Conservation (phyloP, 2,329 filamentous ascomycete genomes). For the Penicillium sp. region DNA sequence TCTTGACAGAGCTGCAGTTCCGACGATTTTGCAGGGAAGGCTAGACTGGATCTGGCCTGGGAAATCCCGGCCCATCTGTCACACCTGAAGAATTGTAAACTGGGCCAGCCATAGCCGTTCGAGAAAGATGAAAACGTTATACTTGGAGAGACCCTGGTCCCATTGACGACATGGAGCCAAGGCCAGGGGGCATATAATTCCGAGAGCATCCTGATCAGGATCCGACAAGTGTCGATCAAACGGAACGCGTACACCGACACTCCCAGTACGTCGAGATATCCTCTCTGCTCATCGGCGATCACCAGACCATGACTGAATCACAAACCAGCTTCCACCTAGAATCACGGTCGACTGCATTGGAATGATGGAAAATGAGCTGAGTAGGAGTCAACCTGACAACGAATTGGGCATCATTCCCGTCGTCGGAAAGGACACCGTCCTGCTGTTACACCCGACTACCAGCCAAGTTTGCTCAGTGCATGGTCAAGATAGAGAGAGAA, state of each 20-base stretch:
- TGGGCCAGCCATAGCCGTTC: constrained; percentile 7
- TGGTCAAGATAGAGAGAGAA: background rate
- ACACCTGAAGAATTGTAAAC: constrained; percentile 4
- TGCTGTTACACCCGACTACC: background rate
- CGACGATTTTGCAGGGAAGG: background rate
- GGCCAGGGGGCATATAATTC: background rate
- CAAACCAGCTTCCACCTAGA: constrained; percentile 11
- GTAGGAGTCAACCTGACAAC: background rate
- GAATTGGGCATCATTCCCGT: background rate
- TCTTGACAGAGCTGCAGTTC: background rate
- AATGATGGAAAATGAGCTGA: background rate
- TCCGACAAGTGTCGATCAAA: background rate
- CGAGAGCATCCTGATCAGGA: background rate
- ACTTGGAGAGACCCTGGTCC: background rate
- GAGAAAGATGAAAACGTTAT: background rate
- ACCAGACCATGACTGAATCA: constrained; percentile 4
- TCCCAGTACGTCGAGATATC: background rate
- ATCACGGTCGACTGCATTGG: constrained; percentile 6
- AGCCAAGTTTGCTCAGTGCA: background rate
- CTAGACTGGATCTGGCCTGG: background rate
- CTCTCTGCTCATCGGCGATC: background rate
- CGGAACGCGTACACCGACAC: constrained; percentile 5
- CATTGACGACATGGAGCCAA: background rate
- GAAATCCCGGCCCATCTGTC: constrained; percentile 8
- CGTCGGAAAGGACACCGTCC: background rate